These are phyloP conservation scores for Powellomyces hirtus DNA, from an alignment of 192 early-diverging fungal species.

Conservation along the genomic window DNA sequence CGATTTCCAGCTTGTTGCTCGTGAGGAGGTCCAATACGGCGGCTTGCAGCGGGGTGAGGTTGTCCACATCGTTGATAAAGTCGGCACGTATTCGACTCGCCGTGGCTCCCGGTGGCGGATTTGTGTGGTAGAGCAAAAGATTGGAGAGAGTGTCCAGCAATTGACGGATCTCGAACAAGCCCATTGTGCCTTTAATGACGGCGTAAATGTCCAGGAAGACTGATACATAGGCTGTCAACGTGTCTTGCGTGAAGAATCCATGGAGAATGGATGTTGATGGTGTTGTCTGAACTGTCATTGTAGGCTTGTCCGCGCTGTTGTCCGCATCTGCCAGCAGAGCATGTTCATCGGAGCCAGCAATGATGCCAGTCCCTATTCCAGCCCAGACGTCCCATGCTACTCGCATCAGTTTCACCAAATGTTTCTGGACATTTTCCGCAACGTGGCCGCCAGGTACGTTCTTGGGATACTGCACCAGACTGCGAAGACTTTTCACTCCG, in stretches of 20 bases:
- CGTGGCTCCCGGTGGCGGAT: conserved; percentile 48
- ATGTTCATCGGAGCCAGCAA: conserved; percentile 37
- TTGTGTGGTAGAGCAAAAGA: conserved; percentile 64
- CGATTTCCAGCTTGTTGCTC: conserved; percentile 30
- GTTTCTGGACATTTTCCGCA: conserved; percentile 22
- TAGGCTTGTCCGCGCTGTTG: not conserved
- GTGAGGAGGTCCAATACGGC: conserved; percentile 62
- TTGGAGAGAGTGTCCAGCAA: conserved; percentile 50
- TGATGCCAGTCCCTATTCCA: conserved; percentile 67
- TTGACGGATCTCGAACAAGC: conserved; percentile 49
- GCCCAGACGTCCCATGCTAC: conserved; percentile 70
- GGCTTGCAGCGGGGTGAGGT: conserved; percentile 64
- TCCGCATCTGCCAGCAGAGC: not conserved
- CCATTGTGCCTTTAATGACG: conserved; percentile 51
- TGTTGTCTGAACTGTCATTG: too few relatives aligned
- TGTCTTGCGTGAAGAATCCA: conserved; percentile 70
- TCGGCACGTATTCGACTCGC: conserved; percentile 35
- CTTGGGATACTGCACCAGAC: conserved; percentile 52
- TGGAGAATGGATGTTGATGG: conserved; percentile 30
- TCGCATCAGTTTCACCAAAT: conserved; percentile 53
- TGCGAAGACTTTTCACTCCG: conserved; percentile 66
- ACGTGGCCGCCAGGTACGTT: conserved; percentile 17
- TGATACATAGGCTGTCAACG: conserved; percentile 59
- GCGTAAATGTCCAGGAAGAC: conserved; percentile 65
- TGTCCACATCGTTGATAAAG: conserved; percentile 52